These are phyloP conservation scores for Chalaropsis ovoidea DNA, from an alignment of 2,329 filamentous ascomycete genomes.

Conservation along the genomic window DNA sequence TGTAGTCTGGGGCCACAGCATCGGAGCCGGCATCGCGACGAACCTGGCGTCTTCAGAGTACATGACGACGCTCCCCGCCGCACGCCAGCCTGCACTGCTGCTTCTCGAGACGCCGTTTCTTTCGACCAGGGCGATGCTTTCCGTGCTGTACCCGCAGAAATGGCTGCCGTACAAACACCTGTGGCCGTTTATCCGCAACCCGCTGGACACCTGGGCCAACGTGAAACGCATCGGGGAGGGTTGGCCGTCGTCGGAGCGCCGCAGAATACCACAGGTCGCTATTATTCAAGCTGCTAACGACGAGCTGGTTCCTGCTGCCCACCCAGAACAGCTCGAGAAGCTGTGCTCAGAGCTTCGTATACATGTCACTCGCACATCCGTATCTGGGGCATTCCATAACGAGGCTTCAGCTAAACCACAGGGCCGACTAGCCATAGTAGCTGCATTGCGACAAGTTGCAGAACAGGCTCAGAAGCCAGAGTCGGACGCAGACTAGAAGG, in stretches of 20 bases:
- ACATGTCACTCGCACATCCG: slow-evolving; percentile 36
- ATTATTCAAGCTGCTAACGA: slow-evolving; percentile 50
- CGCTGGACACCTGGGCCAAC: slow-evolving; percentile 46
- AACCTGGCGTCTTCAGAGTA: slow-evolving; percentile 42
- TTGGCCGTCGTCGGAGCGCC: slow-evolving; percentile 32
- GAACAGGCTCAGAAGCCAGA: neutral
- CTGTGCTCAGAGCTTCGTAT: slow-evolving; percentile 42
- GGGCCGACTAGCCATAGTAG: slow-evolving; percentile 37
- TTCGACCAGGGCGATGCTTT: slow-evolving; percentile 59
- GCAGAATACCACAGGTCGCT: slow-evolving; percentile 34
- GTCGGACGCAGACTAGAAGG: neutral
- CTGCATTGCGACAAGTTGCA: neutral
- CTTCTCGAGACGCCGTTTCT: slow-evolving; percentile 69
- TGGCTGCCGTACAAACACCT: slow-evolving; percentile 71
- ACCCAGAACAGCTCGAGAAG: slow-evolving; percentile 39
- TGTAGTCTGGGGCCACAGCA: slow-evolving; percentile 67
- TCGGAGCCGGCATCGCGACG: slow-evolving; percentile 62
- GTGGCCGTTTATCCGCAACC: slow-evolving; percentile 60
- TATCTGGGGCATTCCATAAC: slow-evolving; percentile 47
- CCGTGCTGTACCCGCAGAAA: slow-evolving; percentile 63
- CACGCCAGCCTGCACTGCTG: slow-evolving; percentile 35
- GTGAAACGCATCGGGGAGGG: slow-evolving; percentile 30
- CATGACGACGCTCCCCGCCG: neutral
- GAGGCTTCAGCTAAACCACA: slow-evolving; percentile 38
- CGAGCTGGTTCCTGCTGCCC: slow-evolving; percentile 47